Evolutionary conservation across 306 rosid species (phyloP).

Genomic region (Citrullus colocynthis): DNA sequence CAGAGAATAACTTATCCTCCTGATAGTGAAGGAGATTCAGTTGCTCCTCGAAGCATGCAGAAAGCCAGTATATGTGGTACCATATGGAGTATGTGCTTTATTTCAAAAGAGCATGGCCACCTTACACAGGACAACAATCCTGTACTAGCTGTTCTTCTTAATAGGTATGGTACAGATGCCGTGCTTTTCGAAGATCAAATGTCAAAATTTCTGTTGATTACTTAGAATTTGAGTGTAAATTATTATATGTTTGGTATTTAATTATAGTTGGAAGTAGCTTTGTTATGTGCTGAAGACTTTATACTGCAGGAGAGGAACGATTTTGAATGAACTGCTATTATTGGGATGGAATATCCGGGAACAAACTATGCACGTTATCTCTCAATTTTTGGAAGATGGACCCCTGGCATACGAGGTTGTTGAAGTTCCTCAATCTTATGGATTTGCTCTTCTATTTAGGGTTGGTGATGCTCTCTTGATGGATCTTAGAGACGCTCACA

Average conservation of each 20-base stretch:
- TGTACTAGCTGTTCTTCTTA: slow-evolving; percentile 66
- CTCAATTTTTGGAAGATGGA: slow-evolving; percentile 56
- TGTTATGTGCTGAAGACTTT: slow-evolving; percentile 6
- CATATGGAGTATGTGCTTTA: slow-evolving; percentile 93
- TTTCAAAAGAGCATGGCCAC: slow-evolving; percentile 48
- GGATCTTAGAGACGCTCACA: slow-evolving; percentile 69
- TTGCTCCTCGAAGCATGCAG: slow-evolving; percentile 31
- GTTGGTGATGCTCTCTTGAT: slow-evolving; percentile 78
- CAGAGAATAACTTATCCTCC: slow-evolving; percentile 65
- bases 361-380: slow-evolving; percentile 29
- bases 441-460: slow-evolving; percentile 74
- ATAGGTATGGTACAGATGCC: slow-evolving; percentile 64
- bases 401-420: slow-evolving; percentile 63
- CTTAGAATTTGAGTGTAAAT: slow-evolving; percentile 9
- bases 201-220: slow-evolving; percentile 6
- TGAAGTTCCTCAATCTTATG: slow-evolving; percentile 72
- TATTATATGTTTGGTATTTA: slow-evolving; percentile 12
- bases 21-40: slow-evolving; percentile 45
- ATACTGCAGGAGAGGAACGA: slow-evolving; percentile 45
- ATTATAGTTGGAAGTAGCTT: slow-evolving; percentile 11
- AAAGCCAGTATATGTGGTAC: slow-evolving; percentile 48
- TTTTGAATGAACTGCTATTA: slow-evolving; percentile 53
- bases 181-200: background rate
- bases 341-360: slow-evolving; percentile 74
- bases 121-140: slow-evolving; percentile 54